Base-by-base conservation (phyloP, 768 basidiomycete genomes). In the Rhizopogon sp. region DNA sequence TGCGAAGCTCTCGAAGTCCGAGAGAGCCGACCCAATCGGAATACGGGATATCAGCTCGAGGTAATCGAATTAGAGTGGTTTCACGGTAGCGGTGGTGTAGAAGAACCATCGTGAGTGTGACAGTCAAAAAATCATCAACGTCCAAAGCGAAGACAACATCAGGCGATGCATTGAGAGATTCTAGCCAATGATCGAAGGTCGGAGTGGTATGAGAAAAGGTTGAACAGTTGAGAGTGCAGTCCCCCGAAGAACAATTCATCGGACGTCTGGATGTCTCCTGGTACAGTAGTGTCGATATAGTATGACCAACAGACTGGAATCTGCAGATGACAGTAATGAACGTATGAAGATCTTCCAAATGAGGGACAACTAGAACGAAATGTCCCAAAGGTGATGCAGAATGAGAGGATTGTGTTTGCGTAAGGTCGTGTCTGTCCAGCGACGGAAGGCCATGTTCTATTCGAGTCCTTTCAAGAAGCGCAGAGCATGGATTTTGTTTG, bases 21-120 rank as follows among this genome's bases (percentile, higher is more conserved):
- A 90, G 70, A 0, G 81, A 72, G 3, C 76, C 74, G 71, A 89
- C 82, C 88, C 88, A 90, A 31, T 77, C 74, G 2, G 74, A 75
- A 56, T 79, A 74, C 14, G 62, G 65, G 29, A 88, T 64, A 57
- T 87, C 81, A n/a, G 57, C 59, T 7, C 71, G 71, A 33, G 78
- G 78, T 28, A 87, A 66, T 20, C 71, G 71, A 1, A 85, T 67
- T 8, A 77, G 16, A 9, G 72, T 71, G 28, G 67, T 62, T 22
- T 68, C 58, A 53, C 60, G 62, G 41, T 65, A 65, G 11, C 56
- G 64, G 35, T 56, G 49, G 44, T 62, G 49, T 43, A 61, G 54
- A 17, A 65, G 59, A 29, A 60, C 59, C 50, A 60, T 53, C 2
- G 67, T 47, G 5, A 64, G 60, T 0, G 57, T 56, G 3, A 60